These are phyloP conservation scores for Debaryomyces fabryi DNA, from an alignment of 1,139 yeast genomes.

Conservation along the genomic window DNA sequence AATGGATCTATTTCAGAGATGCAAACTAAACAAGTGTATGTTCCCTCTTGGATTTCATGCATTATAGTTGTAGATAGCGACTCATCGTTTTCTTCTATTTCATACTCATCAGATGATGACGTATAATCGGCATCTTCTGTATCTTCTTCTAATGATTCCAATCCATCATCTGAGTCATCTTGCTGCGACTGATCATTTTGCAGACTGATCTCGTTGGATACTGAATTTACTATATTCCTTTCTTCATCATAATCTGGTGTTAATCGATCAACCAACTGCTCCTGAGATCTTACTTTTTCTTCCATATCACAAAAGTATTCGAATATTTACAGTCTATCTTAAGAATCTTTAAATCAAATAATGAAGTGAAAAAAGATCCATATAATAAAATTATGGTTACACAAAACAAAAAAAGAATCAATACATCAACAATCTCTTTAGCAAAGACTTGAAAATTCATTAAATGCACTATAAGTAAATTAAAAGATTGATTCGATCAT, in stretches of 20 bases:
- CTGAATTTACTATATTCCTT: not conserved
- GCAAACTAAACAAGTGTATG: slow-evolving; percentile 79
- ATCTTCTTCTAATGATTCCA: not conserved
- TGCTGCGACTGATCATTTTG: slow-evolving; percentile 2
- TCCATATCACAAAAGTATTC: slow-evolving; percentile 3
- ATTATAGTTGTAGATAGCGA: slow-evolving; percentile 43
- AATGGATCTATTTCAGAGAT: slow-evolving; percentile 75
- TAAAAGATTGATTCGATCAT: not conserved
- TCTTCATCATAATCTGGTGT: not conserved
- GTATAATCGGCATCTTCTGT: not conserved
- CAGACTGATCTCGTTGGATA: not conserved
- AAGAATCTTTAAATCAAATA: not conserved
- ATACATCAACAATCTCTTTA: not conserved
- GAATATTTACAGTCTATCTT: not conserved
- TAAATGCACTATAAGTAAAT: slow-evolving; percentile 4
- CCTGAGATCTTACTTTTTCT: not conserved
- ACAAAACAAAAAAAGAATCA: not conserved
- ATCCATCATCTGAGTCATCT: not conserved
- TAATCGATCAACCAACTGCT: not conserved
- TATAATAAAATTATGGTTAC: not conserved
- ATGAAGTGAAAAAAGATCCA: not conserved
- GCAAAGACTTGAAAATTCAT: not conserved
- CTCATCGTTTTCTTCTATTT: slow-evolving; percentile 21
- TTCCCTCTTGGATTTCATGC: slow-evolving; percentile 64
- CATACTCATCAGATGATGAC: slow-evolving; percentile 10